These are phyloP conservation scores for Lyophyllum decastes DNA, from an alignment of 768 basidiomycete species.

Conservation along the genomic window DNA sequence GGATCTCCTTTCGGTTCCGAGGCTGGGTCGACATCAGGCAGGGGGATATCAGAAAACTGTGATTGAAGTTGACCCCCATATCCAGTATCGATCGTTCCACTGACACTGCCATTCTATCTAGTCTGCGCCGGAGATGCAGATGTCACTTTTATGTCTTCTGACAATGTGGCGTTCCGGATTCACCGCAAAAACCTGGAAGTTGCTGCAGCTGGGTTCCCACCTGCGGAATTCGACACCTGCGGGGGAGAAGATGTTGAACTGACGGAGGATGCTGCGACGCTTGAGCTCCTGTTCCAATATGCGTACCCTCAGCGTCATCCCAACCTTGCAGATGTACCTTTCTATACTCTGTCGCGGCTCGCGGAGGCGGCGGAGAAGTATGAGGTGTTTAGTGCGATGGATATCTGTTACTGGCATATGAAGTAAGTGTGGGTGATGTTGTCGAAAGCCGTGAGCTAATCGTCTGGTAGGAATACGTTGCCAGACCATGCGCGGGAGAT, in stretches of 20 bases:
- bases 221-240: neutral
- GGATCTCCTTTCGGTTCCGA: no score
- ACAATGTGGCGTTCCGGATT: conserved; percentile 22
- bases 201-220: conserved; percentile 23
- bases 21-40: no score
- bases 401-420: conserved; percentile 6
- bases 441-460: no score
- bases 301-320: conserved; percentile 7
- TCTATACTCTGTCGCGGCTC: neutral
- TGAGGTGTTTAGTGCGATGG: conserved; percentile 8
- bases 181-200: conserved; percentile 23
- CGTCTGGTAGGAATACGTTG: neutral
- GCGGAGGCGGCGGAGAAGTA: conserved; percentile 15
- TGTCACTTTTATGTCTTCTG: conserved; percentile 22
- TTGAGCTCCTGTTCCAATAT: conserved; percentile 12
- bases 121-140: conserved; percentile 21
- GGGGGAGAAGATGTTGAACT: neutral
- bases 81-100: no score
- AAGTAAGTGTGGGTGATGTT: no score
- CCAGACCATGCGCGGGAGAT: neutral
- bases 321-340: neutral
- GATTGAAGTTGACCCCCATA: no score
- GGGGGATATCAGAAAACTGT: no score
- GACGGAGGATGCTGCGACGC: conserved; percentile 3
- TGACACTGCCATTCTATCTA: neutral